Evolutionary conservation across 2,329 filamentous ascomycete species (phyloP).

Genomic region (Didymella pinodella): DNA sequence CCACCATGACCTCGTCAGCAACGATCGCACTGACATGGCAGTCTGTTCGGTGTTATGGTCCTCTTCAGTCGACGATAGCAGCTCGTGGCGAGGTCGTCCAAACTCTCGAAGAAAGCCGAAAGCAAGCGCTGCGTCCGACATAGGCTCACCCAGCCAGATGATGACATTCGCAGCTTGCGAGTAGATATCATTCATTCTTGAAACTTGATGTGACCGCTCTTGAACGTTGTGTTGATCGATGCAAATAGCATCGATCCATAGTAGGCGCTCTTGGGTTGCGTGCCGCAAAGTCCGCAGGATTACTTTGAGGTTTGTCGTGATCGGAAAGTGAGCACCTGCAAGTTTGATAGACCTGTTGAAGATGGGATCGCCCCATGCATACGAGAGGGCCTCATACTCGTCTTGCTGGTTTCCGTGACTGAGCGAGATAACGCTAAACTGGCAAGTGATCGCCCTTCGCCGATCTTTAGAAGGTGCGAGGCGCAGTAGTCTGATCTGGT

Average conservation of each 20-base stretch:
- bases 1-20: constrained; percentile 13
- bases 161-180: constrained; percentile 8
- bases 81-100: background rate
- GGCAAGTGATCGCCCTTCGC: background rate
- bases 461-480: constrained; percentile 7
- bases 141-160: constrained; percentile 15
- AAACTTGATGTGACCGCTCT: constrained; percentile 17
- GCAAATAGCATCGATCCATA: constrained; percentile 25
- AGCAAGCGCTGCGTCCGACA: constrained; percentile 7
- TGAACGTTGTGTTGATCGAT: constrained; percentile 22
- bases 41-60: constrained; percentile 4
- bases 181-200: constrained; percentile 17
- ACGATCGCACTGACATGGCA: constrained; percentile 10
- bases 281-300: constrained; percentile 17
- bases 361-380: constrained; percentile 9
- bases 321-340: background rate
- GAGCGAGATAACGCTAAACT: constrained; percentile 6
- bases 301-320: constrained; percentile 15
- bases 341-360: constrained; percentile 4
- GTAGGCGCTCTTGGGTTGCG: constrained; percentile 1
- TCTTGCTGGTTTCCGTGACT: background rate
- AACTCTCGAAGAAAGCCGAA: constrained; percentile 11
- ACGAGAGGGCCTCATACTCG: constrained; percentile 12
- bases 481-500: constrained; percentile 12
- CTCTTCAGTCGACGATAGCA: background rate